These are phyloP conservation scores for Hymenoscyphus fructigenus DNA, from an alignment of 2,329 filamentous ascomycete genomes.

Conservation along the genomic window DNA sequence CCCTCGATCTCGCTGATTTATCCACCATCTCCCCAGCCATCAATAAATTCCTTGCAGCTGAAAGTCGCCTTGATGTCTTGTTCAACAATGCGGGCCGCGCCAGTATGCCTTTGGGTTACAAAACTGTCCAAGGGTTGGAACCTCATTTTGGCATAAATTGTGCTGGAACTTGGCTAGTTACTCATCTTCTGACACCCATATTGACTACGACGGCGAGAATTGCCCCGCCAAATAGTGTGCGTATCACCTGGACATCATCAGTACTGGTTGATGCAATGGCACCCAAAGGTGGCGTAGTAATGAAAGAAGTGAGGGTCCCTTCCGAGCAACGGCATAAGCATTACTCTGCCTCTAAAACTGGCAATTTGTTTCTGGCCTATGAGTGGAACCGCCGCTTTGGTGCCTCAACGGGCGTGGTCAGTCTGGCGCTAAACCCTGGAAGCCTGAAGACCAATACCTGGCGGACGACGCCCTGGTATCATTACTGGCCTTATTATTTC, in stretches of 20 bases:
- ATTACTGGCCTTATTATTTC: not conserved
- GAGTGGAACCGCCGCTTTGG: not conserved
- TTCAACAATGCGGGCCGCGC: conserved; percentile 45
- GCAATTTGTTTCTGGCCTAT: not conserved
- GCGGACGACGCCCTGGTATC: not conserved
- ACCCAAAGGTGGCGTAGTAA: not conserved
- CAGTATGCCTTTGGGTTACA: not conserved
- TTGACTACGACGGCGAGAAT: conserved; percentile 18
- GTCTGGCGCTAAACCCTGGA: conserved; percentile 4
- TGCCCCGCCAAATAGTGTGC: conserved; percentile 3
- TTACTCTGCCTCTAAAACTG: not conserved
- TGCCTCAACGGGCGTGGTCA: not conserved
- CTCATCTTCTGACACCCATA: conserved; percentile 35
- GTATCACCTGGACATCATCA: not conserved
- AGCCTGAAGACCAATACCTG: conserved; percentile 6
- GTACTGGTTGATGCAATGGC: not conserved
- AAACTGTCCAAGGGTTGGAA: conserved; percentile 32
- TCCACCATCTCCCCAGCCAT: conserved; percentile 31
- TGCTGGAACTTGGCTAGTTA: conserved; percentile 37
- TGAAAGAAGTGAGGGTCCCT: not conserved
- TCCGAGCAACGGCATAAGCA: not conserved
- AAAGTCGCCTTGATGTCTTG: conserved; percentile 41
- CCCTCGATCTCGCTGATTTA: conserved; percentile 34
- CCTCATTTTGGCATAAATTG: conserved; percentile 38
- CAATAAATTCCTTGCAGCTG: conserved; percentile 33